Percentiles rank a stretch among this genome's conserved stretches.
phyloP scores from a whole-genome alignment of 2,329 filamentous ascomycete genomes.

The Emmonsiellopsis sp. region DNA sequence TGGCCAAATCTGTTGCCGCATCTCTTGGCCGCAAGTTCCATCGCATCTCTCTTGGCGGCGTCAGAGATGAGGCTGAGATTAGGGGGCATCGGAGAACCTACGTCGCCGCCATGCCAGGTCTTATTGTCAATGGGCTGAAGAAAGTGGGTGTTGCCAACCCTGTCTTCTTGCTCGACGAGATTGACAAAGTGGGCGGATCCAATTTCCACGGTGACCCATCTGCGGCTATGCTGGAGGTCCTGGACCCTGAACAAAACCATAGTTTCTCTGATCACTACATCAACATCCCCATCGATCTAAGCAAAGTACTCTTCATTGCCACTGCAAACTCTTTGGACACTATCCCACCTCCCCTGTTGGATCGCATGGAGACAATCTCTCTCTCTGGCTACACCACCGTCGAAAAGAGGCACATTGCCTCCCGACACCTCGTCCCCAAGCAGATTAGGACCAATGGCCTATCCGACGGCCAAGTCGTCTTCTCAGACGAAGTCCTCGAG shows the following conservation, averaged over 20 bases:
- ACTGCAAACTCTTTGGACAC: constrained; percentile 93
- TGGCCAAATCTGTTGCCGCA: constrained; percentile 86
- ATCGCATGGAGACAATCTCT: constrained; percentile 94
- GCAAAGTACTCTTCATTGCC: constrained; percentile 94
- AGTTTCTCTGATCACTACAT: constrained; percentile 94
- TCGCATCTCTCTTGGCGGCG: constrained; percentile 89
- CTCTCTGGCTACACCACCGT: constrained; percentile 93
- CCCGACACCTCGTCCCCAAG: constrained; percentile 89
- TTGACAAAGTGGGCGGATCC: constrained; percentile 87
- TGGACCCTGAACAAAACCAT: constrained; percentile 95
- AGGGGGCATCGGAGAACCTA: constrained; percentile 91
- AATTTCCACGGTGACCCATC: constrained; percentile 94
- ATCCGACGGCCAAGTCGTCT: constrained; percentile 60
- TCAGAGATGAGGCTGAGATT: constrained; percentile 94
- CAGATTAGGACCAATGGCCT: constrained; percentile 89
- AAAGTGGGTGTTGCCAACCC: constrained; percentile 95
- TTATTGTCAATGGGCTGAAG: constrained; percentile 86
- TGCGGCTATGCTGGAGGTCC: constrained; percentile 93
- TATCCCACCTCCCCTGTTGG: constrained; percentile 84
- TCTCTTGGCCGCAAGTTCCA: constrained; percentile 94
- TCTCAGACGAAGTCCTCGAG: constrained; percentile 77
- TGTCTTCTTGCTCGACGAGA: constrained; percentile 91
- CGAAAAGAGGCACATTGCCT: constrained; percentile 92
- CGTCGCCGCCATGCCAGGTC: constrained; percentile 95
- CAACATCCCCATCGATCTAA: constrained; percentile 88